These are phyloP conservation scores for Trametopsis cervina DNA, from an alignment of 768 basidiomycete species.

Conservation along the genomic window DNA sequence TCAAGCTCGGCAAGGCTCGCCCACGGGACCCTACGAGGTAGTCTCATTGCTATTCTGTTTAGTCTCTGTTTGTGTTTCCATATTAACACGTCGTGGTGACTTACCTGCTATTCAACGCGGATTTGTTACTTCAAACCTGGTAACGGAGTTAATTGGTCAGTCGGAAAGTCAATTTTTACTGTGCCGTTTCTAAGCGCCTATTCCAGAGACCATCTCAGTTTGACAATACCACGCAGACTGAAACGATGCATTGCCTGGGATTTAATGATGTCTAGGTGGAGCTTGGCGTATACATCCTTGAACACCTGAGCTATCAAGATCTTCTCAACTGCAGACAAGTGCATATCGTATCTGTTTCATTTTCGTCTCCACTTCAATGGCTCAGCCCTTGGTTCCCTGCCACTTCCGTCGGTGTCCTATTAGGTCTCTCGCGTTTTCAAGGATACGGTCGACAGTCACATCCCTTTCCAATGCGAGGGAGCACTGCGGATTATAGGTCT, in stretches of 20 bases:
- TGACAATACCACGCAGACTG: too few relatives aligned
- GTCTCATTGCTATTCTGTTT: conserved; percentile 39
- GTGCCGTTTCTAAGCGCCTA: too few relatives aligned
- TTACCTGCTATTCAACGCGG: too few relatives aligned
- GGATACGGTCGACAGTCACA: background rate
- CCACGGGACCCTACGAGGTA: conserved; percentile 84
- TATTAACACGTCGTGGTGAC: too few relatives aligned
- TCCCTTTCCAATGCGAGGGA: conserved; percentile 6
- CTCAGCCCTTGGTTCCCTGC: too few relatives aligned
- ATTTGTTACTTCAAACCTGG: too few relatives aligned
- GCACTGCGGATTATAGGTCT: conserved; percentile 2
- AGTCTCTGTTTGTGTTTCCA: too few relatives aligned
- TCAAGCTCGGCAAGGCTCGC: conserved; percentile 60
- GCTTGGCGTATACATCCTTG: conserved; percentile 1
- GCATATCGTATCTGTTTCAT: background rate
- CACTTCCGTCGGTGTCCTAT: too few relatives aligned
- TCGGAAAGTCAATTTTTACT: too few relatives aligned
- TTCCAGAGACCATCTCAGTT: too few relatives aligned
- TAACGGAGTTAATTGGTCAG: too few relatives aligned
- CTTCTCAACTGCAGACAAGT: conserved; percentile 3
- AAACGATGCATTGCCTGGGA: too few relatives aligned
- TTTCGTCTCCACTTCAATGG: background rate
- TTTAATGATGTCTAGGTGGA: background rate
- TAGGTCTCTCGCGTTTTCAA: conserved; percentile 4
- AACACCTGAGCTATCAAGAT: conserved; percentile 1